Percentiles rank a stretch among this genome's conserved stretches.
Evolutionary conservation across 768 basidiomycete species (phyloP).

Genomic region (Tulasnella sp.): DNA sequence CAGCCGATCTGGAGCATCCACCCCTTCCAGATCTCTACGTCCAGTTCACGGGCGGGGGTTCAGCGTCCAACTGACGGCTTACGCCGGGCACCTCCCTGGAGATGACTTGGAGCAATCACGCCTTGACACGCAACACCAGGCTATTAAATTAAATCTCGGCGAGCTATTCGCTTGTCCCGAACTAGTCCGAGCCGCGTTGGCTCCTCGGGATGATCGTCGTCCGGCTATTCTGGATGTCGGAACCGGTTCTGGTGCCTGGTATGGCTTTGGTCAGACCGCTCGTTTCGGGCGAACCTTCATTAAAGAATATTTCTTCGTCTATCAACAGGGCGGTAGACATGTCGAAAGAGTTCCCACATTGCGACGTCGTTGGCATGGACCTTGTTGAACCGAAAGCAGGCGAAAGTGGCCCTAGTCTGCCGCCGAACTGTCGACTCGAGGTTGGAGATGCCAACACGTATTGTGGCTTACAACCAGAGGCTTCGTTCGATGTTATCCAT

Average conservation of each 20-base stretch:
- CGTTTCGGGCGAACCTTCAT: too few species aligned
- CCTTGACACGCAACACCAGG: conserved; percentile 12
- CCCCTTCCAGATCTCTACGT: background rate
- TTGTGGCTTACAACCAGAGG: conserved; percentile 4
- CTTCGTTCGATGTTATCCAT: conserved; percentile 20
- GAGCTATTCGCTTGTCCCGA: conserved; percentile 16
- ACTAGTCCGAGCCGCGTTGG: conserved; percentile 16
- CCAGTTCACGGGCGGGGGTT: background rate
- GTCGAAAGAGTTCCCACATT: conserved; percentile 20
- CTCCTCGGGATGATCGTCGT: conserved; percentile 4
- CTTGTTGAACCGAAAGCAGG: conserved; percentile 10
- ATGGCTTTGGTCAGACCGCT: background rate
- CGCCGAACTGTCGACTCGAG: conserved; percentile 5
- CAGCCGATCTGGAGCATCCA: background rate
- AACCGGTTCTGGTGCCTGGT: conserved; percentile 21
- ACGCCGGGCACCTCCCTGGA: background rate
- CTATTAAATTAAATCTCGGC: conserved; percentile 2
- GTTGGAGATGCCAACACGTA: conserved; percentile 2
- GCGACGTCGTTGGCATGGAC: conserved; percentile 21
- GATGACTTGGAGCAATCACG: conserved; percentile 16
- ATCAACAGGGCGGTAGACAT: conserved; percentile 20
- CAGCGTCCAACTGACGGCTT: background rate
- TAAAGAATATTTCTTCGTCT: background rate
- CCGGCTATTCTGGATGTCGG: conserved; percentile 21
- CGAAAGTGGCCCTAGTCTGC: background rate